Conservation (phyloP, 352 stramenopile genomes). For the Pythium angustatum region DNA sequence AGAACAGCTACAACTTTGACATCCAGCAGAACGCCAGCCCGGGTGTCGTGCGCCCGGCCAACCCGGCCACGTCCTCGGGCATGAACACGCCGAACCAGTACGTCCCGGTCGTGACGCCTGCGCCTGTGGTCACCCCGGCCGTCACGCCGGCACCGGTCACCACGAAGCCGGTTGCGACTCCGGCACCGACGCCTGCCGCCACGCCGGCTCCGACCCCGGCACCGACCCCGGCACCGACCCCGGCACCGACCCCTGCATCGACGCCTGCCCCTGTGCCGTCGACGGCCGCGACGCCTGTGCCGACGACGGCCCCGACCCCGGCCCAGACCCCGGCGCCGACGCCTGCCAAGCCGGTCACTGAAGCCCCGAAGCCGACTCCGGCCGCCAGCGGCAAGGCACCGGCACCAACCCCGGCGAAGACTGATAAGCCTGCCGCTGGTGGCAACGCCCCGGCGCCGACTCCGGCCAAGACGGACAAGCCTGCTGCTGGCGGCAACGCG, state of each 20-base stretch:
- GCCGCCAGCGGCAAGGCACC: neutral
- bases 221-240: neutral
- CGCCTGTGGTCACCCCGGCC: slow-evolving; percentile 9
- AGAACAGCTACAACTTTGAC: slow-evolving; percentile 10
- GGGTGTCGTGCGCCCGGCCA: slow-evolving; percentile 18
- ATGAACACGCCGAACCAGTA: slow-evolving; percentile 18
- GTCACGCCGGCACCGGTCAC: neutral
- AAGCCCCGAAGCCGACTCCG: neutral
- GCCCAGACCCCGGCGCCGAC: slow-evolving; percentile 29
- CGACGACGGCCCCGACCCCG: slow-evolving; percentile 12
- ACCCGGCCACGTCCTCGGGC: slow-evolving; percentile 1
- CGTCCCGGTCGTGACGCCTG: slow-evolving; percentile 16
- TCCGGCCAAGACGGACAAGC: neutral
- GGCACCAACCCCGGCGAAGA: neutral
- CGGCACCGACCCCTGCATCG: neutral
- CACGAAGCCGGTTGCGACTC: neutral
- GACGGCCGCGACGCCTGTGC: neutral
- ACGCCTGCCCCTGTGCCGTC: neutral
- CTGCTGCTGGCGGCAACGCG: no score
- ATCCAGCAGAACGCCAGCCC: slow-evolving; percentile 21
- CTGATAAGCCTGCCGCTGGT: neutral
- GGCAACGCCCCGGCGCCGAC: neutral
- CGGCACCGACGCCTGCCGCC: neutral
- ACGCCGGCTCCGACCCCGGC: neutral
- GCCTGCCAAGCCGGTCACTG: slow-evolving; percentile 6